Evolutionary conservation across 1,284 basidiomycete genomes (phyloP).

Genomic region (Vanrija humicola): DNA sequence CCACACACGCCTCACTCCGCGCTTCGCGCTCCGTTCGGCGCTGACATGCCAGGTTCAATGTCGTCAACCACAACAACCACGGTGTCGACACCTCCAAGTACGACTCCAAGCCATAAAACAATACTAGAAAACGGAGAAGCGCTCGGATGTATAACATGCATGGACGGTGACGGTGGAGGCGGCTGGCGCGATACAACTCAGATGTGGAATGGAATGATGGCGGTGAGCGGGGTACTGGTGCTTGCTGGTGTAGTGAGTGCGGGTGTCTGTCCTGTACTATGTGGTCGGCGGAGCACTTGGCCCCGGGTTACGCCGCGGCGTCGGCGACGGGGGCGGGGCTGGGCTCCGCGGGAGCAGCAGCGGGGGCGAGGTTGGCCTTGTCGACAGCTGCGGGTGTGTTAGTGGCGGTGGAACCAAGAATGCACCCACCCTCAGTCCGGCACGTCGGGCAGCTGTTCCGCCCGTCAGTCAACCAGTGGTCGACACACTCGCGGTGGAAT

Average conservation of each 20-base stretch:
- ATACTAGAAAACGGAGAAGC: not conserved
- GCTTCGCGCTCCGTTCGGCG: not conserved
- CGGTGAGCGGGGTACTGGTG: no score
- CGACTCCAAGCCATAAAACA: slow-evolving; percentile 18
- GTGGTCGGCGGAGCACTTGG: slow-evolving; percentile 42
- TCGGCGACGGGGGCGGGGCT: not conserved
- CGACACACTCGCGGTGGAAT: slow-evolving; percentile 81
- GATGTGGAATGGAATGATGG: no score
- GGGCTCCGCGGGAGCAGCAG: not conserved
- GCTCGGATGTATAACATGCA: slow-evolving; percentile 20
- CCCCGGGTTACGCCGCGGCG: not conserved
- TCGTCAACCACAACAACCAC: slow-evolving; percentile 83
- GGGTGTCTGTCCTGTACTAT: slow-evolving; percentile 63
- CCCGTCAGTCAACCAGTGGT: slow-evolving; percentile 75
- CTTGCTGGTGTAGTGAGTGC: not conserved
- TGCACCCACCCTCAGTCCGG: slow-evolving; percentile 42
- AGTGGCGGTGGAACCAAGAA: no score
- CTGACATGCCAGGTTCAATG: slow-evolving; percentile 67
- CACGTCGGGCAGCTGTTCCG: slow-evolving; percentile 89
- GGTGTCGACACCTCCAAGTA: slow-evolving; percentile 82
- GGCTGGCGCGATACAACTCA: no score
- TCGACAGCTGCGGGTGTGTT: slow-evolving; percentile 6
- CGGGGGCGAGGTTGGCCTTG: slow-evolving; percentile 1
- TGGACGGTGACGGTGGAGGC: not conserved
- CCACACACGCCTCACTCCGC: no score